Evolutionary conservation across 768 basidiomycete genomes (phyloP).

Genomic region (Leccinum imitatum): DNA sequence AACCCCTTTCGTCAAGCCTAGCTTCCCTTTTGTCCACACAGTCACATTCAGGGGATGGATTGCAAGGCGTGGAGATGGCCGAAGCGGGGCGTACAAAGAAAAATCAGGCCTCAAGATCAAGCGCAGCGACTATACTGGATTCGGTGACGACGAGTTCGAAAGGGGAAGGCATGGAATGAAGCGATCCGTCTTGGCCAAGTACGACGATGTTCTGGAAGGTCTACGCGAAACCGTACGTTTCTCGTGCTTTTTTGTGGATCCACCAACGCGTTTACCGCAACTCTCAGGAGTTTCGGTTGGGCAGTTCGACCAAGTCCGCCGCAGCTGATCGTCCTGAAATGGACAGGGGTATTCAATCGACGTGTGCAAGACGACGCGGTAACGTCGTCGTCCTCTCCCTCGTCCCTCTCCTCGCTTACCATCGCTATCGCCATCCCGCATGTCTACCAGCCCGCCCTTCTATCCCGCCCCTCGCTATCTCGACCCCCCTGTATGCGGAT

Average conservation of each 20-base stretch:
- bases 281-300: constrained; percentile 82
- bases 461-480: no score
- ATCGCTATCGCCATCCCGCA: no score
- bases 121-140: constrained; percentile 88
- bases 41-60: constrained; percentile 78
- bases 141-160: constrained; percentile 93
- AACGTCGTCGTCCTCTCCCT: no score
- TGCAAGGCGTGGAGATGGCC: constrained; percentile 94
- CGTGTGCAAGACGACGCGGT: no score
- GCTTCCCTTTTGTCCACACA: not conserved
- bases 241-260: constrained; percentile 4
- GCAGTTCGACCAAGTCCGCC: constrained; percentile 49
- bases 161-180: constrained; percentile 75
- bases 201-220: constrained; percentile 84
- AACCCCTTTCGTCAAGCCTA: not conserved
- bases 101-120: constrained; percentile 87
- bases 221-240: constrained; percentile 62
- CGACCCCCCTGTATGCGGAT: no score
- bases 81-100: constrained; percentile 82
- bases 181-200: constrained; percentile 83
- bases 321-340: constrained; percentile 41
- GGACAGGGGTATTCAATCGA: constrained; percentile 40
- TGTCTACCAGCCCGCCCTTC: no score
- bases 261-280: not conserved
- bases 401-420: no score